A percentile compares a stretch with the other conserved stretches of the same genome.
phyloP scores from a whole-genome alignment of 78 protist species.

The Dictyostelium capitatum region DNA sequence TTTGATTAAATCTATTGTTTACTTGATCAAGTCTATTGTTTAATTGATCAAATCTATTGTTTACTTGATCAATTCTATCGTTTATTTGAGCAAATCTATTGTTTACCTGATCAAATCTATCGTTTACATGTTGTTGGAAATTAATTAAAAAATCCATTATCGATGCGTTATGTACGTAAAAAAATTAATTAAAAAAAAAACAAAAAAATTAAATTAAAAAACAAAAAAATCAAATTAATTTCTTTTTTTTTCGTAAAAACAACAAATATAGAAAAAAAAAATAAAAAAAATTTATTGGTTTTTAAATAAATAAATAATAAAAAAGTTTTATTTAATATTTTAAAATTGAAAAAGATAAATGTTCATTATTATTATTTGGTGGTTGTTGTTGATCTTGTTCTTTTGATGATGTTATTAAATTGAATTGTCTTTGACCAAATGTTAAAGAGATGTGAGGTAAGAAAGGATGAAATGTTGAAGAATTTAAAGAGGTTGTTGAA shows the following conservation, averaged over 20 bases:
- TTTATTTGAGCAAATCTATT: no score
- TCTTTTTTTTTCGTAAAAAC: no score
- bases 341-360: constrained; percentile 10
- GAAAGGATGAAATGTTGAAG: constrained; percentile 35
- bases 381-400: neutral
- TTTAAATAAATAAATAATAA: neutral
- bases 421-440: constrained; percentile 52
- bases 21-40: no score
- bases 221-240: neutral
- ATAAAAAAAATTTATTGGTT: neutral
- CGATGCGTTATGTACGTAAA: no score
- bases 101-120: no score
- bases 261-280: neutral
- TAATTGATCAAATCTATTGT: no score
- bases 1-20: no score
- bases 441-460: neutral
- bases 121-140: no score
- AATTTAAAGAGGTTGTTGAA: neutral
- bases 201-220: neutral
- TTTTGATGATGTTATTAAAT: neutral
- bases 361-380: neutral
- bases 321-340: neutral
- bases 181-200: neutral
- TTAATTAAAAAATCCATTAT: no score
- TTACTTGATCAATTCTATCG: no score